phyloP scores from a whole-genome alignment of 23 red algal species.

The Gracilaria domingensis region DNA sequence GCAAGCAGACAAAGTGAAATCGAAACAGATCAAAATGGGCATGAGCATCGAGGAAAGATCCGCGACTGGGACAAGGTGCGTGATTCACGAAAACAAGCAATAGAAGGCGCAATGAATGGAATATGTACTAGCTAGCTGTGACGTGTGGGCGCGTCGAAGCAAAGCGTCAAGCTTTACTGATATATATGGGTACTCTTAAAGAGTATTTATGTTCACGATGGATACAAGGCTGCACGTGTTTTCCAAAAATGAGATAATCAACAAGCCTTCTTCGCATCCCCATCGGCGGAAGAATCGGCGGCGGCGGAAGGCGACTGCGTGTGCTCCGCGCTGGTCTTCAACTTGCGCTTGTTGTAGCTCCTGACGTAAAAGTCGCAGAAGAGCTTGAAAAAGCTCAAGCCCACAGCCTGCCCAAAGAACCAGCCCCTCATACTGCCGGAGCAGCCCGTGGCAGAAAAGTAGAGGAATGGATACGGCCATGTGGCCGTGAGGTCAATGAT shows the following conservation, averaged over 20 bases:
- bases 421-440: constrained; percentile 93
- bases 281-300: neutral
- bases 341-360: constrained; percentile 75
- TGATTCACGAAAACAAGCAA: neutral
- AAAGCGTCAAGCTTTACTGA: constrained; percentile 29
- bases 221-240: neutral
- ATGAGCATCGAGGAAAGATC: neutral
- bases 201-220: constrained; percentile 28
- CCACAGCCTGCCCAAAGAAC: constrained; percentile 96
- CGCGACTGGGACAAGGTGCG: neutral
- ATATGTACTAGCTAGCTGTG: neutral
- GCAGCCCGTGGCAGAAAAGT: constrained; percentile 83
- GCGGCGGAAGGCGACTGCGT: neutral
- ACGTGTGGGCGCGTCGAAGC: neutral
- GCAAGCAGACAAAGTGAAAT: neutral
- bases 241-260: constrained; percentile 33
- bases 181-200: too few species aligned
- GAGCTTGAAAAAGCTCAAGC: constrained; percentile 92
- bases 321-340: neutral
- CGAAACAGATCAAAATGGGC: neutral
- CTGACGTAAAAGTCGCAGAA: constrained; percentile 93
- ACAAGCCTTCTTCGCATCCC: constrained; percentile 7
- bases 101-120: neutral
- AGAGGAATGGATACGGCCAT: constrained; percentile 92
- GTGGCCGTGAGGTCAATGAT: constrained; percentile 91